Base-by-base conservation (phyloP, 108 stramenopile genomes). In the Cyclotella distinguenda region DNA sequence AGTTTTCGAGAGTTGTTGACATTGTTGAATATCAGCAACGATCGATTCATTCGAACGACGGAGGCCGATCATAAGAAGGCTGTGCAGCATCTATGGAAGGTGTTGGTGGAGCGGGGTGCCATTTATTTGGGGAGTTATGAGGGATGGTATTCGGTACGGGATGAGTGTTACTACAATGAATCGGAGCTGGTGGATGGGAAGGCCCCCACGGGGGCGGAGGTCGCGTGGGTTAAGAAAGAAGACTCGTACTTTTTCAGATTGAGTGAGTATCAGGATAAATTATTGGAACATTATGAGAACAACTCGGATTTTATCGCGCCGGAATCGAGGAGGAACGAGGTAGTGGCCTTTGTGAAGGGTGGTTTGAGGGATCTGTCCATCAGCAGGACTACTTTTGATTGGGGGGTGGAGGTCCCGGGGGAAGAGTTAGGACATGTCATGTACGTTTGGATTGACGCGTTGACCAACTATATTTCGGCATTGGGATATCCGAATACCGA, bases 381-480 rank as follows among this genome's bases (percentile, higher is more conserved):
- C 27, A 90, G 88, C 60, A 68, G 93, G 49, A 96, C 96, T 28
- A 86, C 92, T 7, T 97, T 95, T 68, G 77, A 76, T 65, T 98
- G 98, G 98, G 98, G 97, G 11, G 81, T 97, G 34, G 84, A 88
- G 4, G 97, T 98, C 6, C 97, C 97, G 16, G 83, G 64, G 12
- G 97, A 99, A 48, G 82, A 82, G 18, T 66, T 71, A 18, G 34
- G 19, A 42, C 98, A 99, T 66, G 86, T 97, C 68, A 93, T 99
- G 91, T 99, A 98, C 70, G 97, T 98, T 19, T 99, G 98, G 98
- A 89, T 99, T 22, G 98, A 99, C 77, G 98, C 98, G 2, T 65
- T 98, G 32, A 70, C 95, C 12, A 99, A 99, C 76, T 98, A 99
- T 72, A 85, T 99, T 36, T 93, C 95, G 10, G 96, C 86, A 18